Percentiles rank a stretch among this genome's conserved stretches.
Evolutionary conservation across 2,329 filamentous ascomycete species (phyloP).

Genomic region (Cercospora nicotianae): DNA sequence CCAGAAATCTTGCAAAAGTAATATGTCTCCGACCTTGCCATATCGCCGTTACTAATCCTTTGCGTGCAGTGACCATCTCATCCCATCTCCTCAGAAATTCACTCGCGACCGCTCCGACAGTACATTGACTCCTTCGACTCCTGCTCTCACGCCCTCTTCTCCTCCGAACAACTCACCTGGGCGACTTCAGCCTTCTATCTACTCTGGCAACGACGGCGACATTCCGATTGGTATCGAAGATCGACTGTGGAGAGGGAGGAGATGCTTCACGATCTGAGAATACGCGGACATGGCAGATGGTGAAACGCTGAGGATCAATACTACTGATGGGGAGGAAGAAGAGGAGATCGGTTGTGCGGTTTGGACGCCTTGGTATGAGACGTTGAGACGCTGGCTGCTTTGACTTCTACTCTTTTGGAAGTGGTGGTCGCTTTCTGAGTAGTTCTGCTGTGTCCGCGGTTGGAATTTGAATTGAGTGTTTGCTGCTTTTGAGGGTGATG

Average conservation of each 20-base stretch:
- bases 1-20: constrained; percentile 17
- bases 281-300: constrained; percentile 23
- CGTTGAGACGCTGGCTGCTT: constrained; percentile 26
- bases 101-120: not conserved
- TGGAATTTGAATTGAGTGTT: not conserved
- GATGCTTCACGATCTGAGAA: constrained; percentile 25
- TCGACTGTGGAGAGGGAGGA: constrained; percentile 6
- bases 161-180: not conserved
- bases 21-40: not conserved
- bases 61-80: constrained; percentile 21
- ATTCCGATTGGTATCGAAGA: constrained; percentile 22
- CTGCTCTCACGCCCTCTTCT: not conserved
- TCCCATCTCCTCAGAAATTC: constrained; percentile 22
- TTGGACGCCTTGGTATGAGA: constrained; percentile 25
- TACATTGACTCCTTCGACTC: not conserved
- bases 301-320: not conserved
- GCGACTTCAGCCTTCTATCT: not conserved
- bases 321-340: not conserved
- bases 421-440: not conserved
- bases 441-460: not conserved
- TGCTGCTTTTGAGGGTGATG: not conserved
- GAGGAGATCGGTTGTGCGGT: not conserved
- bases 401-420: constrained; percentile 1
- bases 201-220: constrained; percentile 13
- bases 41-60: constrained; percentile 24